Percentiles rank a stretch among this genome's conserved stretches.
Evolutionary conservation across 2,329 filamentous ascomycete genomes (phyloP).

Genomic region (Capronia coronata): DNA sequence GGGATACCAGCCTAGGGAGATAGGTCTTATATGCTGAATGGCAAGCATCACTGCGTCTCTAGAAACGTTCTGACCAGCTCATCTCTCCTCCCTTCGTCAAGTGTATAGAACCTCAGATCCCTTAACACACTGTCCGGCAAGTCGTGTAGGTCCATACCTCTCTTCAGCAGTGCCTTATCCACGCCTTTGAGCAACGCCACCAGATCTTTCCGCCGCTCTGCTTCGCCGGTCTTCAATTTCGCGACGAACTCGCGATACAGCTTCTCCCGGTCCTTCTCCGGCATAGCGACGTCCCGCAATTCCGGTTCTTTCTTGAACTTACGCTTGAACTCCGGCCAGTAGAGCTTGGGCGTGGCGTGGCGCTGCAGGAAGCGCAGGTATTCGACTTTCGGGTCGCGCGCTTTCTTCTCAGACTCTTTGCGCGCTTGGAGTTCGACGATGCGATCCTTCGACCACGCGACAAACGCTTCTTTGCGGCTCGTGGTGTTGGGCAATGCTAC

Average conservation of each 20-base stretch:
- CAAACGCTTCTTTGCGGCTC: conserved; percentile 72
- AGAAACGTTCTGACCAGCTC: conserved; percentile 24
- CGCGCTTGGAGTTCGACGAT: conserved; percentile 67
- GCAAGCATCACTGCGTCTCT: conserved; percentile 10
- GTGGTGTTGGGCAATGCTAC: conserved; percentile 76
- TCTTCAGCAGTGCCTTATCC: conserved; percentile 1
- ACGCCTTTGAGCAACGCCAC: conserved; percentile 37
- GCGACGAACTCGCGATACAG: conserved; percentile 44
- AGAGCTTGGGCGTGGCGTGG: conserved; percentile 81
- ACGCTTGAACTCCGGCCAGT: conserved; percentile 93
- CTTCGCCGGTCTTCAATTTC: conserved; percentile 42
- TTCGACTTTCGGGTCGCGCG: conserved; percentile 65
- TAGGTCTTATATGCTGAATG: no score
- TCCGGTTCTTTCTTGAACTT: conserved; percentile 76
- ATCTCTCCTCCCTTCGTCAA: conserved; percentile 21
- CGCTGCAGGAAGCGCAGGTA: conserved; percentile 77
- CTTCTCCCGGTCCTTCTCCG: conserved; percentile 46
- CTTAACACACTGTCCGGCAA: conserved; percentile 12
- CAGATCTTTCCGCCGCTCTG: conserved; percentile 42
- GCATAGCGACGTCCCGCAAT: conserved; percentile 52
- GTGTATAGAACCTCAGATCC: conserved; percentile 24
- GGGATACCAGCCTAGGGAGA: no score
- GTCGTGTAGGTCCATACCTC: conserved; percentile 3
- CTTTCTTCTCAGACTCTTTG: conserved; percentile 44
- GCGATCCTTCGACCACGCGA: conserved; percentile 71